phyloP scores from a whole-genome alignment of 257 asterid genomes.

The Nicotiana knightiana region DNA sequence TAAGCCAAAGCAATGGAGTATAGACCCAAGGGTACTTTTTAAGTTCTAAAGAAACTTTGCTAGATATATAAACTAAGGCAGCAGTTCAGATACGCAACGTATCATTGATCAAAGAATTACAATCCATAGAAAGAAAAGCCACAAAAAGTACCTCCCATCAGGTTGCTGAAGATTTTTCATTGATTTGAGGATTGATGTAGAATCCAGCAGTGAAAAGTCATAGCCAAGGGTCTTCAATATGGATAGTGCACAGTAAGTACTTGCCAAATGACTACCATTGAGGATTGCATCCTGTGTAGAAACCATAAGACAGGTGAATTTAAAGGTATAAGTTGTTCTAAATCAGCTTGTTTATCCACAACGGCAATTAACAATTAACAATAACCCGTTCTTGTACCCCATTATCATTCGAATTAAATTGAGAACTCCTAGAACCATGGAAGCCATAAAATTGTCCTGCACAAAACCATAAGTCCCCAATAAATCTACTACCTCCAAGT shows the following conservation, averaged over 20 bases:
- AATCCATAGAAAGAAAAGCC: slow-evolving; percentile 1
- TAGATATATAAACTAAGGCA: not conserved
- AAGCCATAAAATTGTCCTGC: slow-evolving; percentile 93
- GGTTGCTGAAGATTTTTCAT: slow-evolving; percentile 92
- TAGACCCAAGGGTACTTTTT: not conserved
- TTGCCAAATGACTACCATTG: slow-evolving; percentile 92
- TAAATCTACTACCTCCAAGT: not conserved
- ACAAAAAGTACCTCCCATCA: slow-evolving; percentile 62
- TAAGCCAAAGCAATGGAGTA: not conserved
- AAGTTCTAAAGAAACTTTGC: not conserved
- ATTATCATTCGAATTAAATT: slow-evolving; percentile 41
- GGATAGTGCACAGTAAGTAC: slow-evolving; percentile 86
- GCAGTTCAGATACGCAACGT: not conserved
- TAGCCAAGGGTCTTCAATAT: slow-evolving; percentile 75
- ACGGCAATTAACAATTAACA: not conserved
- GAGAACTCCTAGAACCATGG: slow-evolving; percentile 96
- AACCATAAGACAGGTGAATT: not conserved
- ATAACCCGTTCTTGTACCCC: slow-evolving; percentile 41
- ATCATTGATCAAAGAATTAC: slow-evolving; percentile 3
- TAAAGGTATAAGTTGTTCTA: not conserved
- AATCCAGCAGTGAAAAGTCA: slow-evolving; percentile 60
- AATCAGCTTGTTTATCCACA: not conserved
- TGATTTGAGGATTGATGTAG: slow-evolving; percentile 50
- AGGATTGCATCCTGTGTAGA: slow-evolving; percentile 43
- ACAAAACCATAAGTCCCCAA: not conserved